Evolutionary conservation across 148 eudicot species (phyloP), one percentile per base, ranked within the genome.

Genomic region (Camellia japonica): DNA sequence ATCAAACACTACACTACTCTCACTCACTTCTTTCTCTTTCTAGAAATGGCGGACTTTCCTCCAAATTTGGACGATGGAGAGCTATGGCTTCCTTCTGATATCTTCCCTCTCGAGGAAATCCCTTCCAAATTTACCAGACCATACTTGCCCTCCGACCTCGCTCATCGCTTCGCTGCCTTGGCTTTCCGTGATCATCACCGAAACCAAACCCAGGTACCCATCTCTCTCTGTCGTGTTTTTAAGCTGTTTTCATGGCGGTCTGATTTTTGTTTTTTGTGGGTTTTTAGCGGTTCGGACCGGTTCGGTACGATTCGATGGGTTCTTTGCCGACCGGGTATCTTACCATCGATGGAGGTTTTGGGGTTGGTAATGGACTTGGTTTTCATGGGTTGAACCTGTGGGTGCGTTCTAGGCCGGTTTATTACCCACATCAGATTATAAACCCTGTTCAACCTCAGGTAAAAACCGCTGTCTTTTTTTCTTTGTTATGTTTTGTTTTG

Each of bases 81-180:
- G 68, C 63, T 30, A 49, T 82, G 84, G 84, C 80, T 77, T 69
- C 80, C 84, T 3, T 82, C 80, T 41, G 80, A 71, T 42, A 70
- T 62, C 70, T 77, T 76, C 52, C 79, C 80, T 30, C 38, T 30
- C 49, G 77, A 76, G 13, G 84, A 49, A 49, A 1, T 49, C 52
- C 52, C 52, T 7, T 49, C 6, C 7, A 49, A 49, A 49, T 49
- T 49, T 49, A 49, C 6, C 7, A 49, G 52, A 49, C 52, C 52
- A 5, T 7, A 49, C 52, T 7, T 0, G 5, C 52, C 52, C 52
- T 49, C 52, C 52, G 65, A 65, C 52, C 73, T 67, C 6, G 51
- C 80, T 68, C 52, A 30, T 2, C 61, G 38, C 64, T 14, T 66
- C 63, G 80, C 80, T 9, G 63, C 60, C 14, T 56, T 58, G 16